Evolutionary conservation across 1,284 basidiomycete species (phyloP).

Genomic region (Xerocomus amazonicus): DNA sequence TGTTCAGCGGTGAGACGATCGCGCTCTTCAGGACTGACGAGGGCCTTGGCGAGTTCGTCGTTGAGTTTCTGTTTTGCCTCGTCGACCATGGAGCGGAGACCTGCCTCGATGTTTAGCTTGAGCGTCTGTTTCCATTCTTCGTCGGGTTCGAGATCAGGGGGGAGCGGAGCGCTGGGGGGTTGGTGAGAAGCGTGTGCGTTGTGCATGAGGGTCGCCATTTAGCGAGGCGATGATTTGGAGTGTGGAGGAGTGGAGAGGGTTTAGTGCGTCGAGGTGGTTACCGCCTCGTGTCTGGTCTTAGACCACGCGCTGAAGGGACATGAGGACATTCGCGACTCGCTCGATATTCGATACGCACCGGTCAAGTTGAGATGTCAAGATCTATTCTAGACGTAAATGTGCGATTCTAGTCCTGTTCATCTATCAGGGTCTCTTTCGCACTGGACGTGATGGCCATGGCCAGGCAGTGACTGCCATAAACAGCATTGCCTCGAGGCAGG

Average conservation of each 20-base stretch:
- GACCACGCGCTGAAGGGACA: no score
- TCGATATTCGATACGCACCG: no score
- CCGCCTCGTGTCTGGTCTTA: no score
- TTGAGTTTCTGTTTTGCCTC: constrained; percentile 45
- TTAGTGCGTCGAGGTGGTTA: constrained; percentile 12
- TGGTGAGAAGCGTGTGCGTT: constrained; percentile 14
- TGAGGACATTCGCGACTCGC: no score
- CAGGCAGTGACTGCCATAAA: constrained; percentile 8
- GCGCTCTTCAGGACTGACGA: constrained; percentile 28
- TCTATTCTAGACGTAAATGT: no score
- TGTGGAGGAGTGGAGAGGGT: constrained; percentile 6
- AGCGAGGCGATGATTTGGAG: constrained; percentile 4
- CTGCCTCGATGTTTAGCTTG: constrained; percentile 42
- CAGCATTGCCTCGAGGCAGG: constrained; percentile 25
- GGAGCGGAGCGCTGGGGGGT: constrained; percentile 17
- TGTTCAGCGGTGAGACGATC: constrained; percentile 38
- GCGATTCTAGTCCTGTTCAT: no score
- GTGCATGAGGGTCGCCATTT: constrained; percentile 36
- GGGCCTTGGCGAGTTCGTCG: constrained; percentile 34
- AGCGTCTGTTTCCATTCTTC: constrained; percentile 48
- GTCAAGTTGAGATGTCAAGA: no score
- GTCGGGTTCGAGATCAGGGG: constrained; percentile 47
- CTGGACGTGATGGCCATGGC: no score
- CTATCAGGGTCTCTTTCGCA: no score
- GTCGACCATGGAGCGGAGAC: constrained; percentile 43